Base-by-base conservation (phyloP, 176 grass and related monocot species). In the Zoysia pacifica region DNA sequence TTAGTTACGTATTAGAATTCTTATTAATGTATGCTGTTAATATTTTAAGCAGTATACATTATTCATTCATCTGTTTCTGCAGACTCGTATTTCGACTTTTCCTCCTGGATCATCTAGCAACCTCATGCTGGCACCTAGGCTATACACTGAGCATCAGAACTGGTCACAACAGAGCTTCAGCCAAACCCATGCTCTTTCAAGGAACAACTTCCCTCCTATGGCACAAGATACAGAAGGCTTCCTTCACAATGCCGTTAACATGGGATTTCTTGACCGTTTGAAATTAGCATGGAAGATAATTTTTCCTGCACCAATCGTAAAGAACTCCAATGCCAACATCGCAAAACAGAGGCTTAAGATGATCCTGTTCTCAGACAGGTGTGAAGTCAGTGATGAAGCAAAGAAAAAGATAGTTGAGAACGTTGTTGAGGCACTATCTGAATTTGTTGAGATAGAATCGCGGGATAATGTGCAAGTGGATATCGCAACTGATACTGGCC, bases 291-390 rank as follows among this genome's bases (percentile, higher is more conserved):
- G 92, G 96, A 86, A 77, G 62, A 91, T 95, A 78, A 72, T 99
- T 52, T 95, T 99, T 78, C 86, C 96, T 37, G 66, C 89, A 77
- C 78, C 76, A 49, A 79, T 73, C 65, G 79, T 63, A 56, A 89
- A 79, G 28, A 90, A 86, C 55, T 93, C 96, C 15, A 99, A 99
- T 79, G 93, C 90, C 15, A 88, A 80, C 75, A 99, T 95, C 1
- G 96, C 90, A 63, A 99, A 94, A 41, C 96, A 95, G 83, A 93
- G 96, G 81, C 82, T 99, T 67, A 91, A 99, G 83, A 99, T 99
- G 96, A 89, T 99, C 48, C 60, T 99, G 51, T 99, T 95, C 72
- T 99, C 96, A 0, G 92, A 99, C 78, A 90, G 96, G 70, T 99
- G 96, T 44, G 88, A 89, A 39, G 86, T 99, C 51, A 94, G 92